A percentile compares a stretch with the other conserved stretches of the same genome.
Evolutionary conservation across 2,329 filamentous ascomycete genomes (phyloP).

Genomic region (Apiospora malaysiana): DNA sequence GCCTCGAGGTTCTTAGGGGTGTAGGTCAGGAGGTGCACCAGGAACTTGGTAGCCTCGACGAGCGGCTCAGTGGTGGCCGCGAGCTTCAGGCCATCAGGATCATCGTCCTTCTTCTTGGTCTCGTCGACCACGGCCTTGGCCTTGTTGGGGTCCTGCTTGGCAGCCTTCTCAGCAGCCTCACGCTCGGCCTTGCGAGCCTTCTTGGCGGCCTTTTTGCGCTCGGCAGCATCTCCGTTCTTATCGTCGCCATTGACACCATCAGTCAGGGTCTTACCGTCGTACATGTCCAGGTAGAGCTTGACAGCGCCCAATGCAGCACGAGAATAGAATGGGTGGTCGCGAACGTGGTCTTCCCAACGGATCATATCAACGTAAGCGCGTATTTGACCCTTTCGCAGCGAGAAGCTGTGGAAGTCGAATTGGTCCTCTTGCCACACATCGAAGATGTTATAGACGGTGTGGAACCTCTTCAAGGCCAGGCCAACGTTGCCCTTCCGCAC

Average conservation of each 20-base stretch:
- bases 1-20: slow-evolving; percentile 81
- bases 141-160: slow-evolving; percentile 86
- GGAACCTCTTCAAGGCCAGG: slow-evolving; percentile 90
- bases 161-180: slow-evolving; percentile 77
- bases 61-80: slow-evolving; percentile 83
- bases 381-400: slow-evolving; percentile 94
- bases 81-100: slow-evolving; percentile 82
- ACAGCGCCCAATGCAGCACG: slow-evolving; percentile 83
- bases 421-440: slow-evolving; percentile 98
- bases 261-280: slow-evolving; percentile 73
- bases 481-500: slow-evolving; percentile 81
- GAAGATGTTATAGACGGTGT: slow-evolving; percentile 88
- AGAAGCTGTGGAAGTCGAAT: slow-evolving; percentile 98
- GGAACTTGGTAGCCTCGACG: slow-evolving; percentile 85
- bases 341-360: slow-evolving; percentile 89
- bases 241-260: slow-evolving; percentile 65
- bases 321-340: slow-evolving; percentile 92
- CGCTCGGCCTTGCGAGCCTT: slow-evolving; percentile 77
- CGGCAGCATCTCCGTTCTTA: slow-evolving; percentile 61
- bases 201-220: slow-evolving; percentile 87
- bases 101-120: slow-evolving; percentile 86
- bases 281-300: slow-evolving; percentile 77
- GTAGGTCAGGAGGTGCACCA: slow-evolving; percentile 80
- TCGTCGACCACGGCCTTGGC: slow-evolving; percentile 66
- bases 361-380: slow-evolving; percentile 96